Evolutionary conservation across 352 stramenopile species (phyloP).

Genomic region (Blastocystis sp.): DNA sequence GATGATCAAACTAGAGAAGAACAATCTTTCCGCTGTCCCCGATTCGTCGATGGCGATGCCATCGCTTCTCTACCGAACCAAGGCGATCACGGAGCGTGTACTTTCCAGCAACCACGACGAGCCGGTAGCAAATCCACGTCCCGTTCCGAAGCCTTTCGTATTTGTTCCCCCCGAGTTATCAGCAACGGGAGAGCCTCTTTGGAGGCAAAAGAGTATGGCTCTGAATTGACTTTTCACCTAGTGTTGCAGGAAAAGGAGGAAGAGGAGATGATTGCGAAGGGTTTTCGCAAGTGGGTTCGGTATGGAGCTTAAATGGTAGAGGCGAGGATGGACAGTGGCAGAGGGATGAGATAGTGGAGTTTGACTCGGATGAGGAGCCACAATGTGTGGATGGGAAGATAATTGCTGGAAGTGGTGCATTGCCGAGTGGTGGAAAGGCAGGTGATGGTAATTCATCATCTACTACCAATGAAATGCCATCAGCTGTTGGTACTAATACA

Average conservation of each 20-base stretch:
- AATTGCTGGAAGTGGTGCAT: background rate
- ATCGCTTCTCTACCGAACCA: background rate
- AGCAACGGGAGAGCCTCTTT: background rate
- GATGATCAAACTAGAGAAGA: background rate
- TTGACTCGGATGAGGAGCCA: slow-evolving; percentile 41
- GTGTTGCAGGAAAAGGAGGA: slow-evolving; percentile 24
- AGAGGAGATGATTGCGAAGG: background rate
- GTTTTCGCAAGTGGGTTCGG: slow-evolving; percentile 30
- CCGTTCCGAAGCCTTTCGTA: slow-evolving; percentile 1
- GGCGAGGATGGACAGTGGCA: slow-evolving; percentile 18
- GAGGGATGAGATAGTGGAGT: slow-evolving; percentile 18
- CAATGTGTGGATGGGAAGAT: too few relatives aligned
- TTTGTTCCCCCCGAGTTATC: background rate
- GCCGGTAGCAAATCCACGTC: background rate
- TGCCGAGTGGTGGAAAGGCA: background rate
- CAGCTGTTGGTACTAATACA: background rate
- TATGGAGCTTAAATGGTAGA: background rate
- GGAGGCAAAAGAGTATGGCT: slow-evolving; percentile 5
- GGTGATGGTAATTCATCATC: background rate
- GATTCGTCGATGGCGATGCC: slow-evolving; percentile 8
- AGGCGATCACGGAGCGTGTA: slow-evolving; percentile 13
- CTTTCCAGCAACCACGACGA: background rate
- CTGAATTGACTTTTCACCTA: background rate
- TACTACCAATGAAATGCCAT: background rate
- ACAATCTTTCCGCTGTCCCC: background rate